Evolutionary conservation across 2,329 filamentous ascomycete genomes (phyloP).

Genomic region (Aspergillus aculeatus): DNA sequence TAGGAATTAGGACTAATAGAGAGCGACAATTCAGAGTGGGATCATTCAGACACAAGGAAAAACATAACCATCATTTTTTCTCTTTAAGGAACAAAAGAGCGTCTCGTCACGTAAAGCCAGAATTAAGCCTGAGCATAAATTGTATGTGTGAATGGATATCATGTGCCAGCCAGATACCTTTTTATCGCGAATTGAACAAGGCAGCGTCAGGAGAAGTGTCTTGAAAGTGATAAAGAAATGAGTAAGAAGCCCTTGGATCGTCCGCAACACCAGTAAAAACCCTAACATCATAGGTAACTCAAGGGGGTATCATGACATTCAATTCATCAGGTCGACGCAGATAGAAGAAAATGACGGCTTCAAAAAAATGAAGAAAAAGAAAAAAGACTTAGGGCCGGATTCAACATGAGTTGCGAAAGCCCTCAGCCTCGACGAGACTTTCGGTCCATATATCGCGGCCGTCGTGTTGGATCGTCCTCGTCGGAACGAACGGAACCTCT

Average conservation of each 20-base stretch:
- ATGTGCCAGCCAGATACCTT: constrained; percentile 12
- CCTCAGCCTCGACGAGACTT: constrained; percentile 25
- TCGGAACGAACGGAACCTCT: constrained; percentile 11
- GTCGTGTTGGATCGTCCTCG: constrained; percentile 21
- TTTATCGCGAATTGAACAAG: not conserved
- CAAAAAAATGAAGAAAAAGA: constrained; percentile 1
- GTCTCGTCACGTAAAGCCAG: not conserved
- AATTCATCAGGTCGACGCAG: not conserved
- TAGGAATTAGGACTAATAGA: no score
- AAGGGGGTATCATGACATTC: constrained; percentile 20
- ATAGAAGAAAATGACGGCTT: not conserved
- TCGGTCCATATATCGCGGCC: constrained; percentile 34
- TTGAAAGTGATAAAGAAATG: constrained; percentile 3
- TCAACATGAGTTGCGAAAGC: not conserved
- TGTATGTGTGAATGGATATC: constrained; percentile 16
- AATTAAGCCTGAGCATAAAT: not conserved
- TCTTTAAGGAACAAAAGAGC: no score
- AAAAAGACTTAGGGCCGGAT: not conserved
- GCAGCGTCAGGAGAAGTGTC: not conserved
- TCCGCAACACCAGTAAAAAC: constrained; percentile 3
- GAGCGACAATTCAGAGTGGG: no score
- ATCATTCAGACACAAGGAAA: no score
- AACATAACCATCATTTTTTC: no score
- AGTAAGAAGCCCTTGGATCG: not conserved
- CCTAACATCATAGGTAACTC: constrained; percentile 12